Base-by-base conservation (phyloP, 2,329 filamentous ascomycete species). In the Blastomyces silverae region DNA sequence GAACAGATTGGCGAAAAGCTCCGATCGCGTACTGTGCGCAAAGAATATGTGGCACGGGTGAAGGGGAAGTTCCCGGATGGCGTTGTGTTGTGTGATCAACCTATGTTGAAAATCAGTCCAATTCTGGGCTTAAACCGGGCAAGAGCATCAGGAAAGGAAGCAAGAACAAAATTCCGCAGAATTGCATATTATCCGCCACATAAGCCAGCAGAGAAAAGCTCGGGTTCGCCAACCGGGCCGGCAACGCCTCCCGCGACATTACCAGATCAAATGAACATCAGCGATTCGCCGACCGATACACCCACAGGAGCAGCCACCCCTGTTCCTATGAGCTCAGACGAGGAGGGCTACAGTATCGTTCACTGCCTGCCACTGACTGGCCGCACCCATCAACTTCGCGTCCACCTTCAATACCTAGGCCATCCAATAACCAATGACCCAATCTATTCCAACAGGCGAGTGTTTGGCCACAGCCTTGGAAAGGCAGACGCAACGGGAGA, bases 381-480 rank as follows among this genome's bases (percentile, higher is more conserved):
- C 0, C 86, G 94, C 61, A 99, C 94, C 15, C 94, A 99, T 73
- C 94, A 99, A 76, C 84, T 99, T 60, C 87, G 94, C 44, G 94
- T 99, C 22, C 94, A 99, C 73, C 83, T 99, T 20, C 94, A 99
- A 74, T 96, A 91, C 75, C 81, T 99, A 3, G 94, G 94, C 0
- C 90, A 97, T 73, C 94, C 94, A 1, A 97, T 99, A 70, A 88
- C 91, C 68, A 99, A 99, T 75, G 94, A 99, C 73, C 94, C 94
- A 8, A 97, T 99, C 71, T 99, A 99, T 76, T 92, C 91, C 71
- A 99, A 99, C 74, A 87, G 91, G 73, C 87, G 87, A 65, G 94
- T 99, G 13, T 99, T 96, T 82, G 94, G 94, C 0, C 81, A 88
- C 0, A 84, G 88, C 11, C 85, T 99, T 0, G 94, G 91, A 20